A percentile compares a stretch with the other conserved stretches of the same genome.
Conservation (phyloP, 1,139 yeast species). For the Suhomyces bribrorum region DNA sequence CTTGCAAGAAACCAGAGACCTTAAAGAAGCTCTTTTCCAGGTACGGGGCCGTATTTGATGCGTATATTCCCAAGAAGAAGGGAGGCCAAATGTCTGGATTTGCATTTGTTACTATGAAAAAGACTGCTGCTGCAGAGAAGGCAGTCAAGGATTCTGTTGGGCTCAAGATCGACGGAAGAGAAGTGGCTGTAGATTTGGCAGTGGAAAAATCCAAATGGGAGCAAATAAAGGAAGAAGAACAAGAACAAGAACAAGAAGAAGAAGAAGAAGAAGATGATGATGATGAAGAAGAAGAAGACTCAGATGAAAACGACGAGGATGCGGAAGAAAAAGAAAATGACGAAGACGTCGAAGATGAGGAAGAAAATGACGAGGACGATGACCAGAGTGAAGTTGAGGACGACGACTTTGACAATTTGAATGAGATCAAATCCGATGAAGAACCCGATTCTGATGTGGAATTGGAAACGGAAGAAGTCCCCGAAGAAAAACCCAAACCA, state of each 20-base stretch:
- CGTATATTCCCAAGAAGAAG: slow-evolving; percentile 81
- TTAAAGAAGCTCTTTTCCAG: slow-evolving; percentile 69
- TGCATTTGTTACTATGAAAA: slow-evolving; percentile 91
- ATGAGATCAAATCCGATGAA: slow-evolving; percentile 26
- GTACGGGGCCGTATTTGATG: slow-evolving; percentile 88
- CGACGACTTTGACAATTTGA: slow-evolving; percentile 22
- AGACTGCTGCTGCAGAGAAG: slow-evolving; percentile 70
- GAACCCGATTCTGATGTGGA: slow-evolving; percentile 23
- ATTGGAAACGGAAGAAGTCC: slow-evolving; percentile 28
- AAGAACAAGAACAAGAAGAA: slow-evolving; percentile 39
- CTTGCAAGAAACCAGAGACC: slow-evolving; percentile 75
- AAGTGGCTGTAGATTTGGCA: slow-evolving; percentile 93
- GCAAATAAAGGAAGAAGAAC: slow-evolving; percentile 39
- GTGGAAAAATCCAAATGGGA: slow-evolving; percentile 85
- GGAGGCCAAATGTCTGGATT: slow-evolving; percentile 94
- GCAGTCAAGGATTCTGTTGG: slow-evolving; percentile 78
- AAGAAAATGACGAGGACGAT: slow-evolving; percentile 31
- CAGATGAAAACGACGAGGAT: slow-evolving; percentile 25
- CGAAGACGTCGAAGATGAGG: slow-evolving; percentile 40
- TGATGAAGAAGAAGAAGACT: slow-evolving; percentile 26
- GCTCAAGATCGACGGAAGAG: slow-evolving; percentile 83
- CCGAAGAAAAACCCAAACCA: slow-evolving; percentile 32
- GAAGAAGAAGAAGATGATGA: slow-evolving; percentile 29
- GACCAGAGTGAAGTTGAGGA: slow-evolving; percentile 20
- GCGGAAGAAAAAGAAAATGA: slow-evolving; percentile 29